These are phyloP conservation scores for Daphne laureola DNA, from an alignment of 441 rosid genomes.

Conservation along the genomic window DNA sequence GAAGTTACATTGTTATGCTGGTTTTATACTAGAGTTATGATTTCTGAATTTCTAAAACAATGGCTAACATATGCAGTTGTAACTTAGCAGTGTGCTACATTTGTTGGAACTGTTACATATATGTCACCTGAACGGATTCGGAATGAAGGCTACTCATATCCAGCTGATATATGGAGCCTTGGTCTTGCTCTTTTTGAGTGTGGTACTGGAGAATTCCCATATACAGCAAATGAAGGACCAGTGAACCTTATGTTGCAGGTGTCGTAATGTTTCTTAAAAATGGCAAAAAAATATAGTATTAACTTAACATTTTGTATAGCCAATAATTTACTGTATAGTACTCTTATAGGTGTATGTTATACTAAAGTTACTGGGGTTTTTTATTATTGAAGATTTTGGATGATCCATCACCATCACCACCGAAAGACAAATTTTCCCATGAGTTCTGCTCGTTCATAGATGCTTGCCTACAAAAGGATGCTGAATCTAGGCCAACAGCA, in stretches of 20 bases:
- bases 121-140: slow-evolving; percentile 93
- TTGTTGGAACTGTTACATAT: slow-evolving; percentile 97
- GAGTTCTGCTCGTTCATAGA: slow-evolving; percentile 91
- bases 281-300: too few species aligned
- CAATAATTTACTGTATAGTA: too few species aligned
- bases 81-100: slow-evolving; percentile 81
- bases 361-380: slow-evolving; percentile 12
- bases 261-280: slow-evolving; percentile 11
- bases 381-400: slow-evolving; percentile 65
- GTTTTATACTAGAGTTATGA: slow-evolving; percentile 7
- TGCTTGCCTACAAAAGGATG: slow-evolving; percentile 82
- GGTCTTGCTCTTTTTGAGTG: slow-evolving; percentile 95
- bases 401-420: slow-evolving; percentile 87
- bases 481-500: slow-evolving; percentile 81
- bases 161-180: slow-evolving; percentile 97
- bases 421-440: slow-evolving; percentile 59
- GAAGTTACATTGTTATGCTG: slow-evolving; percentile 6
- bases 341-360: too few species aligned
- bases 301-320: too few species aligned
- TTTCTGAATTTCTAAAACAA: slow-evolving; percentile 6
- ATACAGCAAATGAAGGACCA: slow-evolving; percentile 78
- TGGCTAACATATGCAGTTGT: slow-evolving; percentile 13
- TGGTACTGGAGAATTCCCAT: slow-evolving; percentile 94
- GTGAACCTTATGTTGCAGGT: slow-evolving; percentile 98
- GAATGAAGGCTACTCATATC: slow-evolving; percentile 78